Percentiles rank a stretch among this genome's conserved stretches.
phyloP scores from a whole-genome alignment of 768 basidiomycete genomes.

The Pisolithus microcarpus region DNA sequence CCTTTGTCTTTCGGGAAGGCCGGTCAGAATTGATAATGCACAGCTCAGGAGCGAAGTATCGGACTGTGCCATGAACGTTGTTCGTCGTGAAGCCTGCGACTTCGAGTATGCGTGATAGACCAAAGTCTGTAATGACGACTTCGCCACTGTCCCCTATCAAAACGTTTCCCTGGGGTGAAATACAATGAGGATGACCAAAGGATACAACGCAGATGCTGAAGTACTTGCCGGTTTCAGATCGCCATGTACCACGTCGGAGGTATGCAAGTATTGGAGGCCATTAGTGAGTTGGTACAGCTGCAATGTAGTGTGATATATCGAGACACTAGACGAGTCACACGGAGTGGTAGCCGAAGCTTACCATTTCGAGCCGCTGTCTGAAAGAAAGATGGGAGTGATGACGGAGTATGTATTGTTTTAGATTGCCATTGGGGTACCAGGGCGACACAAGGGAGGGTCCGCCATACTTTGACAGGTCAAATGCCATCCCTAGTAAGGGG shows the following conservation, averaged over 20 bases:
- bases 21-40: slow-evolving; percentile 5
- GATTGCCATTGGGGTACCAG: slow-evolving; percentile 18
- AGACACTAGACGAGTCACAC: neutral
- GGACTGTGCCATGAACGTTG: slow-evolving; percentile 27
- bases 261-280: slow-evolving; percentile 21
- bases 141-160: slow-evolving; percentile 26
- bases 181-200: neutral
- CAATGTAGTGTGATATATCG: neutral
- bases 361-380: slow-evolving; percentile 16
- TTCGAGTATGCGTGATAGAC: slow-evolving; percentile 32
- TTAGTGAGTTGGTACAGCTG: slow-evolving; percentile 17
- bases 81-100: slow-evolving; percentile 31
- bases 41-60: slow-evolving; percentile 37
- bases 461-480: slow-evolving; percentile 10
- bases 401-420: slow-evolving; percentile 12
- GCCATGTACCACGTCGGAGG: slow-evolving; percentile 24
- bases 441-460: slow-evolving; percentile 21
- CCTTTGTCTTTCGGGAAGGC: slow-evolving; percentile 16
- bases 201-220: neutral
- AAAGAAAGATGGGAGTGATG: slow-evolving; percentile 3
- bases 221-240: slow-evolving; percentile 32
- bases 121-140: slow-evolving; percentile 34
- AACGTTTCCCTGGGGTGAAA: slow-evolving; percentile 28
- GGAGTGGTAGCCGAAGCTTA: slow-evolving; percentile 3
- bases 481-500: slow-evolving; percentile 19